phyloP scores from a whole-genome alignment of 2,329 filamentous ascomycete genomes.

The Aspergillus fructus region DNA sequence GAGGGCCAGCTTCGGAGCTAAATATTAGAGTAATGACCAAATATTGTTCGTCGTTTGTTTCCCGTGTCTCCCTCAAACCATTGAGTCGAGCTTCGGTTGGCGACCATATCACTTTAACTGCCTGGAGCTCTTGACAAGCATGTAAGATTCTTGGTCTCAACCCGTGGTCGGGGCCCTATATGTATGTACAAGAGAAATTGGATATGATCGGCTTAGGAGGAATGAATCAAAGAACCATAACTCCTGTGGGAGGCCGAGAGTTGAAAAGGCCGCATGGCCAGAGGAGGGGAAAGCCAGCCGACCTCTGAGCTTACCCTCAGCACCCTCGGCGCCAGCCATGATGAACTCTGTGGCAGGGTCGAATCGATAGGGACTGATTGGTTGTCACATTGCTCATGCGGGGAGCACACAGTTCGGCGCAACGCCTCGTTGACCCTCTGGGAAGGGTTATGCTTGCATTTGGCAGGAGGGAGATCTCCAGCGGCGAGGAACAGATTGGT shows the following conservation, averaged over 20 bases:
- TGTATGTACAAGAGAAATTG: not conserved
- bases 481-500: slow-evolving; percentile 3
- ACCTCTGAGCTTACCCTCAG: slow-evolving; percentile 8
- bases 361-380: slow-evolving; percentile 4
- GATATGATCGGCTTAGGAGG: slow-evolving; percentile 9
- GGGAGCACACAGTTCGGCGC: slow-evolving; percentile 2
- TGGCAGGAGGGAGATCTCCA: slow-evolving; percentile 8
- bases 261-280: slow-evolving; percentile 3
- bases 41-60: not conserved
- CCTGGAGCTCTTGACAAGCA: not conserved
- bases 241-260: slow-evolving; percentile 1
- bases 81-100: slow-evolving; percentile 3
- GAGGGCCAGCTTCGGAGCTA: slow-evolving; percentile 4
- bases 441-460: not conserved
- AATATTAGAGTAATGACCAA: not conserved
- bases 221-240: slow-evolving; percentile 1
- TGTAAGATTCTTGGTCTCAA: not conserved
- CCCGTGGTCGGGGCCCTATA: not conserved
- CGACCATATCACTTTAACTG: not conserved
- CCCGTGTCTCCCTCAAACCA: slow-evolving; percentile 2
- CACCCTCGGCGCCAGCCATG: slow-evolving; percentile 6
- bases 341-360: not conserved
- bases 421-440: not conserved
- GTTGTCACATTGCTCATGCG: slow-evolving; percentile 14
- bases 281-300: slow-evolving; percentile 9